Evolutionary conservation across 768 basidiomycete genomes (phyloP).

Genomic region (Termitomyces titanicus): DNA sequence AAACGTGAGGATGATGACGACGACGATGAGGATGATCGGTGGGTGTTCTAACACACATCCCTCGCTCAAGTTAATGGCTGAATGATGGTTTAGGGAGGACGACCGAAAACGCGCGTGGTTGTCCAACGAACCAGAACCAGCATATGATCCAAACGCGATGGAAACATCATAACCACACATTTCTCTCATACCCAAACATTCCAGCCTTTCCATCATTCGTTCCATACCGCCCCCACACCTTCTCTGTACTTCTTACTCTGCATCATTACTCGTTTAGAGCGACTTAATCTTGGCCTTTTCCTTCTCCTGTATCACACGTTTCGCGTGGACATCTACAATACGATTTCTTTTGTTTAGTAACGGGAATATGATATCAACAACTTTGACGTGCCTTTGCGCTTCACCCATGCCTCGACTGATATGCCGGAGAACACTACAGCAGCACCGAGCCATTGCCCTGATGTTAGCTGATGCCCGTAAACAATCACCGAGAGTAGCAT

Average conservation of each 20-base stretch:
- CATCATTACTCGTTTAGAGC: slow-evolving; percentile 37
- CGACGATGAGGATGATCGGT: slow-evolving; percentile 43
- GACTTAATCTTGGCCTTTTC: slow-evolving; percentile 82
- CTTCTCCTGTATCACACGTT: slow-evolving; percentile 76
- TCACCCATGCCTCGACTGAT: slow-evolving; percentile 88
- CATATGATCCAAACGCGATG: slow-evolving; percentile 45
- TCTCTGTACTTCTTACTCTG: not conserved
- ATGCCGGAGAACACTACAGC: slow-evolving; percentile 94
- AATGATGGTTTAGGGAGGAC: slow-evolving; percentile 31
- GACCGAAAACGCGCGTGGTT: slow-evolving; percentile 39
- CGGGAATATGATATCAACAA: slow-evolving; percentile 4
- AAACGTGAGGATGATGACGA: slow-evolving; percentile 71
- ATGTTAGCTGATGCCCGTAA: slow-evolving; percentile 81
- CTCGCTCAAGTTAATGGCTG: not conserved
- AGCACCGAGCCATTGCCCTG: slow-evolving; percentile 92
- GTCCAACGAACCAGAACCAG: slow-evolving; percentile 25
- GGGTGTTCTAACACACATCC: slow-evolving; percentile 4
- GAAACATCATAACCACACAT: slow-evolving; percentile 33
- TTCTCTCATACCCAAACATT: too few species aligned
- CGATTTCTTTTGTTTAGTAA: slow-evolving; percentile 4
- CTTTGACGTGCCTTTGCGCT: slow-evolving; percentile 68
- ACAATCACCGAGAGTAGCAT: slow-evolving; percentile 95
- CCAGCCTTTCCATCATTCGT: slow-evolving; percentile 3
- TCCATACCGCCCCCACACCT: not conserved
- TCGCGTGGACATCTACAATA: slow-evolving; percentile 71